These are phyloP conservation scores for Globisporangium paroecandrum DNA, from an alignment of 352 stramenopile genomes.

Conservation along the genomic window DNA sequence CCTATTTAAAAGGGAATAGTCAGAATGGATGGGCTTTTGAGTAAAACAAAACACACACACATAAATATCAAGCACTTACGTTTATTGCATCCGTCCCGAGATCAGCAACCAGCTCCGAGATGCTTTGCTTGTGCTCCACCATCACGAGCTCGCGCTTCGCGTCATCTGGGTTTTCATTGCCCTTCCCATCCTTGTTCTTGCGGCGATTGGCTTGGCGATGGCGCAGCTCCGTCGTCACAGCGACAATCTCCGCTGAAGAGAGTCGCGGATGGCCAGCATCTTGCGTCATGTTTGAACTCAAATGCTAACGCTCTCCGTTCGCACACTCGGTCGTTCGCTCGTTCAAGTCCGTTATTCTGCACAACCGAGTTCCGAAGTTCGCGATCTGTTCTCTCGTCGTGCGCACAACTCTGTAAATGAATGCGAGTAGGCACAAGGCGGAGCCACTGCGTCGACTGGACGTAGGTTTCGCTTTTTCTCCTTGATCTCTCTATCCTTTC, in stretches of 20 bases:
- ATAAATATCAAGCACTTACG: conserved; percentile 29
- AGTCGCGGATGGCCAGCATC: conserved; percentile 38
- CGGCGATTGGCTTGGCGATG: conserved; percentile 53
- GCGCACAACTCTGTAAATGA: conserved; percentile 12
- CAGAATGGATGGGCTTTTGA: not conserved
- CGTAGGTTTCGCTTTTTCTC: conserved; percentile 10
- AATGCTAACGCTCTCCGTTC: not conserved
- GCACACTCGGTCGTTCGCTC: not conserved
- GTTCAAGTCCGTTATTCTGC: not conserved
- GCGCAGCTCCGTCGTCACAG: conserved; percentile 75
- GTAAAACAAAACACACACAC: not conserved
- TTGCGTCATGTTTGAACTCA: conserved; percentile 20
- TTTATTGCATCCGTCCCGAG: conserved; percentile 48
- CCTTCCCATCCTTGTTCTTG: conserved; percentile 57
- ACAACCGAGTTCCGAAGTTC: not conserved
- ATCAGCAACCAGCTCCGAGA: conserved; percentile 62
- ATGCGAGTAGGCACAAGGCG: not conserved
- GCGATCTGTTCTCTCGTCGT: not conserved
- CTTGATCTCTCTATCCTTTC: not conserved
- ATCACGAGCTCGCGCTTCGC: conserved; percentile 81
- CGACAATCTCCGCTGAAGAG: conserved; percentile 82
- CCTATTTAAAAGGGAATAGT: conserved; percentile 22
- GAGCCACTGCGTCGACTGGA: not conserved
- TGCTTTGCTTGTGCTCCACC: conserved; percentile 74
- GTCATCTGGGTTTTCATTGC: conserved; percentile 54